A percentile compares a stretch with the other conserved stretches of the same genome.
These are phyloP conservation scores for Novymonas esmeraldas DNA, from an alignment of 208 protist genomes.

Conservation along the genomic window DNA sequence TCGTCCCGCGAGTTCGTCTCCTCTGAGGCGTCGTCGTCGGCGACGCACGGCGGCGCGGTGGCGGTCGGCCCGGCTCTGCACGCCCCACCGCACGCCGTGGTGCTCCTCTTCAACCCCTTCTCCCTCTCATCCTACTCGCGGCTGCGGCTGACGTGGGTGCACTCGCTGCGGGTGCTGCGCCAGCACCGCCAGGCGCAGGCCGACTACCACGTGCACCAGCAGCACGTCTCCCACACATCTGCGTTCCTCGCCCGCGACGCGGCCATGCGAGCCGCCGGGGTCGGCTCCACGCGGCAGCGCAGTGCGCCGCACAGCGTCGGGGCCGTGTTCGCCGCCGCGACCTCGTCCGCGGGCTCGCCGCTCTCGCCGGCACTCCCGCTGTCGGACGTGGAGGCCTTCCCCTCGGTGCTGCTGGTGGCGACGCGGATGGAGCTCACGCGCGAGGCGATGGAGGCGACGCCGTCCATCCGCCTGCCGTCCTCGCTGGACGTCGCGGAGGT, in stretches of 20 bases:
- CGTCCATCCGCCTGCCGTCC: slow-evolving; percentile 26
- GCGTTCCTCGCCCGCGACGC: not conserved
- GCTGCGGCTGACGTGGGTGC: slow-evolving; percentile 36
- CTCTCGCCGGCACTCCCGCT: slow-evolving; percentile 3
- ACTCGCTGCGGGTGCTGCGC: slow-evolving; percentile 21
- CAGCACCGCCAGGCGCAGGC: slow-evolving; percentile 9
- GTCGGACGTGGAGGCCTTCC: slow-evolving; percentile 10
- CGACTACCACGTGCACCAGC: slow-evolving; percentile 4
- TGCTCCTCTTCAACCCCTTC: slow-evolving; percentile 41
- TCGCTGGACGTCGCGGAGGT: slow-evolving; percentile 38
- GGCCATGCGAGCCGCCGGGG: not conserved
- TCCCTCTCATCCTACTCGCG: slow-evolving; percentile 37
- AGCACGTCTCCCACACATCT: not conserved
- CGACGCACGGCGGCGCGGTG: not conserved
- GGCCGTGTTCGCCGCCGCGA: not conserved
- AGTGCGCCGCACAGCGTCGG: not conserved
- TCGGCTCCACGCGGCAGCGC: not conserved
- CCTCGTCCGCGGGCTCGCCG: slow-evolving; percentile 5
- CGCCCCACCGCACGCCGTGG: slow-evolving; percentile 31
- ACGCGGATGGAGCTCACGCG: slow-evolving; percentile 43
- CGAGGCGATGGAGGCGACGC: slow-evolving; percentile 40
- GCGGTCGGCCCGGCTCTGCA: slow-evolving; percentile 11
- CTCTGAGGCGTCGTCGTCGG: slow-evolving; percentile 5
- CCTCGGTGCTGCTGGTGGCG: slow-evolving; percentile 37
- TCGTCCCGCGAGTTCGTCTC: slow-evolving; percentile 4